Conservation (phyloP, 768 basidiomycete species). For the Daedaleopsis nitida region DNA sequence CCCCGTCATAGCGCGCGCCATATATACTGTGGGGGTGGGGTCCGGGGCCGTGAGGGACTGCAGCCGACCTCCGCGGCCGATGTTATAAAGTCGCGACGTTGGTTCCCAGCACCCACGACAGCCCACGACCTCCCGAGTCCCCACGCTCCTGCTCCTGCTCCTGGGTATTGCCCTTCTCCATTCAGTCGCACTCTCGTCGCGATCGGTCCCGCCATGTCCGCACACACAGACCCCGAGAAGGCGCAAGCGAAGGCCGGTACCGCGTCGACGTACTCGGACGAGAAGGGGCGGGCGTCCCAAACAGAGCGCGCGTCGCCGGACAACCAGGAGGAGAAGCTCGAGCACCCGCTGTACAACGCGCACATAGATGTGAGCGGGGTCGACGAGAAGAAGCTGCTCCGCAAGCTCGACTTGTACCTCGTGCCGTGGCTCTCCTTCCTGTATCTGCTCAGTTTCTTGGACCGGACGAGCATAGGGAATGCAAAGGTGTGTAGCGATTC, state of each 20-base stretch:
- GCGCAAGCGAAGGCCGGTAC: slow-evolving; percentile 2
- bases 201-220: slow-evolving; percentile 2
- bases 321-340: slow-evolving; percentile 14
- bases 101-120: not conserved
- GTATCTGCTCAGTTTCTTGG: not conserved
- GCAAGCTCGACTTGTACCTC: not conserved
- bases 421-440: not conserved
- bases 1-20: not conserved
- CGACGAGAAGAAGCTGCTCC: slow-evolving; percentile 28
- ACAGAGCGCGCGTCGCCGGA: slow-evolving; percentile 23
- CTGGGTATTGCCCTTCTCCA: not conserved
- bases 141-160: not conserved
- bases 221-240: slow-evolving; percentile 20
- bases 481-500: not conserved
- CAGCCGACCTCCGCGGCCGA: not conserved
- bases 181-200: not conserved
- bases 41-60: not conserved
- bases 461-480: not conserved
- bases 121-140: not conserved
- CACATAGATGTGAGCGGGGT: not conserved
- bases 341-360: slow-evolving; percentile 32
- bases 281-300: slow-evolving; percentile 28
- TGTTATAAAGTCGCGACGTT: not conserved
- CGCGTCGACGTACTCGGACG: slow-evolving; percentile 25
- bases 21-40: not conserved